Evolutionary conservation across 352 stramenopile species (phyloP).

Genomic region (Elongisporangium prolatum): DNA sequence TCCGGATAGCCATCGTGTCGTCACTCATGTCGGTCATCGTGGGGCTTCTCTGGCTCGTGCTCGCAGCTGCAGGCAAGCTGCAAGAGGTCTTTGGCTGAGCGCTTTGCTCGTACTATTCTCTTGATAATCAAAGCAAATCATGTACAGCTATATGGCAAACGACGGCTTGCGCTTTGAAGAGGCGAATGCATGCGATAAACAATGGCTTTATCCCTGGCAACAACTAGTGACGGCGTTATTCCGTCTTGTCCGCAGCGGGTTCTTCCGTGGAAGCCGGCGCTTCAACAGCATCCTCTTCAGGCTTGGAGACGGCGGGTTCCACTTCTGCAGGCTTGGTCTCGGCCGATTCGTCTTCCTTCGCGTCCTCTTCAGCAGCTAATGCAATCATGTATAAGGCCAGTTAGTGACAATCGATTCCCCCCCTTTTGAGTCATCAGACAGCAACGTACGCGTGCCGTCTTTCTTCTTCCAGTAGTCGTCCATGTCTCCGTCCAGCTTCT

Average conservation of each 20-base stretch:
- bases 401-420: too few species aligned
- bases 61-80: slow-evolving; percentile 70
- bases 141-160: not conserved
- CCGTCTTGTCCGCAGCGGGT: not conserved
- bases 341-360: slow-evolving; percentile 9
- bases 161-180: too few species aligned
- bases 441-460: slow-evolving; percentile 33
- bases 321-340: not conserved
- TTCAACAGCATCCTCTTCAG: not conserved
- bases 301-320: not conserved
- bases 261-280: not conserved
- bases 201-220: not conserved
- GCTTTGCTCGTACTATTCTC: not conserved
- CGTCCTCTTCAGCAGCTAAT: slow-evolving; percentile 14
- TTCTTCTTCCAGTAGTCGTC: slow-evolving; percentile 89
- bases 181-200: not conserved
- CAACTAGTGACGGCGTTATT: not conserved
- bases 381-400: too few species aligned
- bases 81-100: slow-evolving; percentile 72
- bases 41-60: slow-evolving; percentile 76
- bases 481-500: slow-evolving; percentile 84
- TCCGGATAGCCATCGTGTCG: slow-evolving; percentile 78
- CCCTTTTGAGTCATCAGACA: not conserved
- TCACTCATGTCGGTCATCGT: slow-evolving; percentile 83
- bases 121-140: not conserved